A percentile compares a stretch with the other conserved stretches of the same genome.
Evolutionary conservation across 345 rosid species (phyloP).

Genomic region (Populus euphratica): DNA sequence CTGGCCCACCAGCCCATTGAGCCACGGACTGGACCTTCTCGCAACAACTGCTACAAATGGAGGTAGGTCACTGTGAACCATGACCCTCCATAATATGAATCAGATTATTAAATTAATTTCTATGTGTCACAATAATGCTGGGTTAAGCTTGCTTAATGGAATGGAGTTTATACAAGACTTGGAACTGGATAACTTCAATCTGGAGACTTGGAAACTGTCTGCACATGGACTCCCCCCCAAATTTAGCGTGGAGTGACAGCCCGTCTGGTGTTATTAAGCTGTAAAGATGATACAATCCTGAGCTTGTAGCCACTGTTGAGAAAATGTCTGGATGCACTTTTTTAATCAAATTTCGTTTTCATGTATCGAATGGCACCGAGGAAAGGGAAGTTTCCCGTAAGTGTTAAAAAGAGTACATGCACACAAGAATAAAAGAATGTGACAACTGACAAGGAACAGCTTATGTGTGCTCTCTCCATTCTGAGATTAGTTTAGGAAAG

Average conservation of each 20-base stretch:
- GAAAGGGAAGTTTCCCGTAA: neutral
- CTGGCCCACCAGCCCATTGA: constrained; percentile 48
- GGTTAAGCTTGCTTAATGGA: constrained; percentile 10
- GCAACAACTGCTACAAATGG: constrained; percentile 23
- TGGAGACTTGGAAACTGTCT: constrained; percentile 13
- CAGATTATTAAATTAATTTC: constrained; percentile 29
- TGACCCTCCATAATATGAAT: constrained; percentile 35
- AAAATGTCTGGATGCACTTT: neutral
- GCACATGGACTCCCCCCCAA: neutral
- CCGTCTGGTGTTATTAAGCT: constrained; percentile 3
- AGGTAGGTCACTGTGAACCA: constrained; percentile 52
- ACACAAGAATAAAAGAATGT: neutral
- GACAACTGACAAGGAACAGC: neutral
- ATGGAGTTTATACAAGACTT: constrained; percentile 3
- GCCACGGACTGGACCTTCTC: constrained; percentile 49
- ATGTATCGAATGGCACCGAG: neutral
- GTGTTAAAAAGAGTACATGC: neutral
- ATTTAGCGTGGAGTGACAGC: neutral
- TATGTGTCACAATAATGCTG: constrained; percentile 15
- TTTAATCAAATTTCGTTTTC: neutral
- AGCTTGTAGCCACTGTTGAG: constrained; percentile 5
- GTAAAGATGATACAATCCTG: constrained; percentile 22
- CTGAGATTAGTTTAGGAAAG: neutral
- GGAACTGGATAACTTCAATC: neutral
- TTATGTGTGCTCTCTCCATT: neutral